Percentiles rank a stretch among this genome's conserved stretches.
These are phyloP conservation scores for Mikania micrantha DNA, from an alignment of 129 eudicot species.

Conservation along the genomic window DNA sequence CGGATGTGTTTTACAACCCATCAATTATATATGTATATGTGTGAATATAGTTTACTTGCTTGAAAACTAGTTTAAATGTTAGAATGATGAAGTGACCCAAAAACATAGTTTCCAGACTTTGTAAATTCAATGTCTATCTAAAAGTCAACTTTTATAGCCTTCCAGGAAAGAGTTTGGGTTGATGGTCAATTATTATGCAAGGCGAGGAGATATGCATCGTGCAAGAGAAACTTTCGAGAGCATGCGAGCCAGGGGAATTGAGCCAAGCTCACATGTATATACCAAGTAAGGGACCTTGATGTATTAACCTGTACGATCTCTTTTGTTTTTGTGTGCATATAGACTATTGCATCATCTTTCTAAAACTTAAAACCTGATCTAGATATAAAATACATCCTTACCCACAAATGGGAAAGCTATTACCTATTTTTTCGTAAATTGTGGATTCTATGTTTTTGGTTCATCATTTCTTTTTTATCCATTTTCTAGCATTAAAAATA, in stretches of 20 bases:
- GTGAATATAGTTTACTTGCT: neutral
- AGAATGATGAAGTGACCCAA: conserved; percentile 4
- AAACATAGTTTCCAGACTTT: neutral
- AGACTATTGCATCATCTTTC: neutral
- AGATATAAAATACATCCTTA: neutral
- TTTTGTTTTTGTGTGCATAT: neutral
- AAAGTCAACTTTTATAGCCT: conserved; percentile 55
- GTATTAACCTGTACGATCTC: neutral
- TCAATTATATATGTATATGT: no score
- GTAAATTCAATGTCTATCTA: conserved; percentile 10
- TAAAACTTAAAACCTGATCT: neutral
- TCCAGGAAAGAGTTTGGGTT: conserved; percentile 90
- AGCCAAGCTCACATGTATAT: conserved; percentile 73
- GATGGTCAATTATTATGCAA: conserved; percentile 89
- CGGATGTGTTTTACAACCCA: no score
- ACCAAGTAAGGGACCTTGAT: conserved; percentile 47
- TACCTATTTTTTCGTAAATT: neutral
- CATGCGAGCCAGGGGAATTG: conserved; percentile 98
- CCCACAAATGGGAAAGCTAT: neutral
- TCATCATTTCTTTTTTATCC: neutral
- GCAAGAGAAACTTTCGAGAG: conserved; percentile 95
- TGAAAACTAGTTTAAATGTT: conserved; percentile 1
- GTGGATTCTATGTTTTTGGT: neutral
- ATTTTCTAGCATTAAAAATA: conserved; percentile 19
- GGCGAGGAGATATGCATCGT: conserved; percentile 94